Percentiles rank a stretch among this genome's conserved stretches.
Evolutionary conservation across 768 basidiomycete genomes (phyloP).

Genomic region (Leccinum aurantiacum): DNA sequence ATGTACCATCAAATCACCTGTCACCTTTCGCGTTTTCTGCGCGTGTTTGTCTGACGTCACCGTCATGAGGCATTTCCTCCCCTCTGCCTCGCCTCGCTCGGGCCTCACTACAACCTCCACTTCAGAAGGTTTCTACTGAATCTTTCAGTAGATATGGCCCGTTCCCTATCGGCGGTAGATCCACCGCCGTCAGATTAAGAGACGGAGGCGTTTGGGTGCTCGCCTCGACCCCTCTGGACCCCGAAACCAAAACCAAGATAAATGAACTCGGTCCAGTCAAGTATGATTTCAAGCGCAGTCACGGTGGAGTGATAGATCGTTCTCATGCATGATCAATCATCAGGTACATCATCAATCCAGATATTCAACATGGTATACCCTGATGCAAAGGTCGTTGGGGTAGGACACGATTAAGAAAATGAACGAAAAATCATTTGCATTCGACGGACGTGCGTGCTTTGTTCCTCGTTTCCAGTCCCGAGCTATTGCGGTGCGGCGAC

Average conservation of each 20-base stretch:
- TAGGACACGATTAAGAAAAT: conserved; percentile 54
- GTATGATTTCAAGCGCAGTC: conserved; percentile 29
- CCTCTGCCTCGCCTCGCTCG: conserved; percentile 12
- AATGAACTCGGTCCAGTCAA: conserved; percentile 68
- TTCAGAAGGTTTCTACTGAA: conserved; percentile 9
- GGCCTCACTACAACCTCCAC: conserved; percentile 21
- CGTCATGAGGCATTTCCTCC: neutral
- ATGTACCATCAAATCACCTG: neutral
- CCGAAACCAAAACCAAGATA: conserved; percentile 61
- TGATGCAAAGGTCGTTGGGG: conserved; percentile 68
- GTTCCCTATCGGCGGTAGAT: conserved; percentile 77
- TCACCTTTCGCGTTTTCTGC: conserved; percentile 10
- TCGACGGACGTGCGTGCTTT: conserved; percentile 60
- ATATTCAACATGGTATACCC: conserved; percentile 72
- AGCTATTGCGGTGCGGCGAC: neutral
- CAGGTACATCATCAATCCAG: conserved; percentile 60
- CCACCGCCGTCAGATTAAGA: conserved; percentile 60
- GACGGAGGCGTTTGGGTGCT: conserved; percentile 76
- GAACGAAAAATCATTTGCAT: conserved; percentile 49
- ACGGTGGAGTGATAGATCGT: neutral
- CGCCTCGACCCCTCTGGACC: conserved; percentile 73
- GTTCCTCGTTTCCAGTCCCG: neutral
- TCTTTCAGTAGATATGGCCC: conserved; percentile 48
- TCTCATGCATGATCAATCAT: neutral
- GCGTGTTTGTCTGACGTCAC: conserved; percentile 26